These are phyloP conservation scores for Borovskyia barvae DNA, from an alignment of 208 protist genomes.

Conservation along the genomic window DNA sequence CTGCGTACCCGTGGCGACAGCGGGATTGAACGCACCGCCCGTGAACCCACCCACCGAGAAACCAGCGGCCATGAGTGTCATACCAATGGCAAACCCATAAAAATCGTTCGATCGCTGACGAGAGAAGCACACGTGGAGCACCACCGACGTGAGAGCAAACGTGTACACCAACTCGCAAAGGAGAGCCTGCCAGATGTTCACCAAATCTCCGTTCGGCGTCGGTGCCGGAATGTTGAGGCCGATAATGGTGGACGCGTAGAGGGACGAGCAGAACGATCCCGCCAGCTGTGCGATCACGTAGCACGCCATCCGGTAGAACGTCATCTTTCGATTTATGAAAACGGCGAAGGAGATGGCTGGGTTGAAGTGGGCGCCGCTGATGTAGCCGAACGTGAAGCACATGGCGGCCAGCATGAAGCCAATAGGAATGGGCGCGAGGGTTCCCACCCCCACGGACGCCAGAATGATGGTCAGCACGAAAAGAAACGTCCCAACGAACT, in stretches of 20 bases:
- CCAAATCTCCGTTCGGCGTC: conserved; percentile 27
- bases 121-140: conserved; percentile 83
- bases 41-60: conserved; percentile 70
- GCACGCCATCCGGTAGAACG: conserved; percentile 45
- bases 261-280: conserved; percentile 65
- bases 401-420: conserved; percentile 88
- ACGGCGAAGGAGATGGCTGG: conserved; percentile 89
- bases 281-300: conserved; percentile 80
- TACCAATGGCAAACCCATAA: conserved; percentile 76
- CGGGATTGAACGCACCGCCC: conserved; percentile 79
- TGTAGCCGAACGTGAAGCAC: conserved; percentile 91
- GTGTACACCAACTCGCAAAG: conserved; percentile 82
- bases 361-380: conserved; percentile 93
- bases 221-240: conserved; percentile 69
- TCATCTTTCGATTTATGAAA: conserved; percentile 81
- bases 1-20: conserved; percentile 72
- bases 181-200: conserved; percentile 63
- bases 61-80: conserved; percentile 65
- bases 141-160: conserved; percentile 75
- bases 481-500: conserved; percentile 87
- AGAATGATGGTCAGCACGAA: conserved; percentile 80
- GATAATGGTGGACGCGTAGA: conserved; percentile 78
- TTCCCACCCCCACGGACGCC: conserved; percentile 61
- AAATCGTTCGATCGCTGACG: conserved; percentile 85
- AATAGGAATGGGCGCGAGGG: conserved; percentile 75